Evolutionary conservation across 2,329 filamentous ascomycete genomes (phyloP).

Genomic region (Clonostachys byssicola): DNA sequence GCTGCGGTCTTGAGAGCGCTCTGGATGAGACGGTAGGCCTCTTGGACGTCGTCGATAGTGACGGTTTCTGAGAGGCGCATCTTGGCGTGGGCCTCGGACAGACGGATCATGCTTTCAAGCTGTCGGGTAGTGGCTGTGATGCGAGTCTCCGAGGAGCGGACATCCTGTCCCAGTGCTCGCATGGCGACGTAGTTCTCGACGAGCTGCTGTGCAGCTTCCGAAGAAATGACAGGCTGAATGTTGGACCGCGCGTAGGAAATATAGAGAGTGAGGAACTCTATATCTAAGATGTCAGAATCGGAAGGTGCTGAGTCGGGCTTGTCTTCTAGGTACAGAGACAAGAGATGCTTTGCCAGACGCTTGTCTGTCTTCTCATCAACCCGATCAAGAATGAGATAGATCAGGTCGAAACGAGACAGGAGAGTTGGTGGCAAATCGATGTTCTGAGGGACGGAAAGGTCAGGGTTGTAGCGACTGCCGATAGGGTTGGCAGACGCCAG

Average conservation of each 20-base stretch:
- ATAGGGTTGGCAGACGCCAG: conserved; percentile 97
- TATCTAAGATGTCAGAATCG: conserved; percentile 74
- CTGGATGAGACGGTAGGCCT: conserved; percentile 90
- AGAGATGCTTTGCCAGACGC: conserved; percentile 82
- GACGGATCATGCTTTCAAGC: conserved; percentile 96
- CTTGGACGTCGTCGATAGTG: conserved; percentile 75
- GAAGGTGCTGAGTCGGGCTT: conserved; percentile 78
- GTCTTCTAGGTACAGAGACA: conserved; percentile 96
- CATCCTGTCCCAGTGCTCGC: conserved; percentile 86
- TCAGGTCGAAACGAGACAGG: conserved; percentile 91
- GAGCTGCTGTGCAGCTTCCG: conserved; percentile 77
- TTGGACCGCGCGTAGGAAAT: conserved; percentile 92
- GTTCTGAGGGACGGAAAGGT: conserved; percentile 93
- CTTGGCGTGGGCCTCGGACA: conserved; percentile 93
- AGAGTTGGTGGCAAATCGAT: conserved; percentile 95
- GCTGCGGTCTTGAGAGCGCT: conserved; percentile 93
- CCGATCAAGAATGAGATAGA: conserved; percentile 93
- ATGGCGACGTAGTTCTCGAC: conserved; percentile 88
- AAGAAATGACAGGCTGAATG: conserved; percentile 77
- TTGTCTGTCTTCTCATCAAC: conserved; percentile 89
- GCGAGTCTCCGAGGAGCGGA: conserved; percentile 84
- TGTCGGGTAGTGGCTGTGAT: conserved; percentile 98
- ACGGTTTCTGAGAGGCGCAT: conserved; percentile 83
- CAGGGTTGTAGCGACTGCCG: conserved; percentile 95
- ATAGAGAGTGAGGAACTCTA: conserved; percentile 94